phyloP scores from a whole-genome alignment of 2,329 filamentous ascomycete genomes.

The Epichloe amarillans region DNA sequence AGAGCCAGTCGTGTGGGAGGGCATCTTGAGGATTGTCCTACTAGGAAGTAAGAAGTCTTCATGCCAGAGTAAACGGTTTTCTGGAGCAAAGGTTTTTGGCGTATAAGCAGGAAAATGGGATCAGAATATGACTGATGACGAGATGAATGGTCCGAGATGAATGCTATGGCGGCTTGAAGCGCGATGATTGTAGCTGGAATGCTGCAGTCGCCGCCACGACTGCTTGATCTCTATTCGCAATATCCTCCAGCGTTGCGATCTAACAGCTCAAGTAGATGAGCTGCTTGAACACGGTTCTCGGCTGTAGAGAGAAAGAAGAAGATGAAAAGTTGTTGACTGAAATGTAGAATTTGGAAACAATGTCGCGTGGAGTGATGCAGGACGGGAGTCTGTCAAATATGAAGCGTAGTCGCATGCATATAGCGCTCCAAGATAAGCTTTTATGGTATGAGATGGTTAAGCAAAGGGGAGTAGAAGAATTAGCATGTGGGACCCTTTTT shows the following conservation, averaged over 20 bases:
- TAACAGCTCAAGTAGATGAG: slow-evolving; percentile 8
- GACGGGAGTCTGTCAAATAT: not conserved
- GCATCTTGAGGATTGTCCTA: slow-evolving; percentile 3
- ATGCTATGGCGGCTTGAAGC: slow-evolving; percentile 8
- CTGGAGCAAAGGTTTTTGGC: not conserved
- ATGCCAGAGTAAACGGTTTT: slow-evolving; percentile 4
- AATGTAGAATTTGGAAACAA: not conserved
- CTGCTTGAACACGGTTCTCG: not conserved
- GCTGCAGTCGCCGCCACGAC: slow-evolving; percentile 9
- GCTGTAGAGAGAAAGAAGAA: not conserved
- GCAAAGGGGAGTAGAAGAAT: too few relatives aligned
- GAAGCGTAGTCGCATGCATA: not conserved
- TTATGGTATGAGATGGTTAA: too few relatives aligned
- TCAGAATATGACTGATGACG: not conserved
- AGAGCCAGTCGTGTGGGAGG: not conserved
- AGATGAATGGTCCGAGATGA: not conserved
- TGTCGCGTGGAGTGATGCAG: not conserved
- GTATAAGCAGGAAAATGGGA: not conserved
- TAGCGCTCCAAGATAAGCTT: too few relatives aligned
- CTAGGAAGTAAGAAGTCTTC: slow-evolving; percentile 1
- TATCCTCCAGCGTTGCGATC: slow-evolving; percentile 9
- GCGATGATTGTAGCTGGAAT: slow-evolving; percentile 3
- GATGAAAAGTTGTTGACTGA: not conserved
- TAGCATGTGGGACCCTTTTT: too few relatives aligned
- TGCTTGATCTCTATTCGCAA: slow-evolving; percentile 4